Conservation (phyloP, 768 basidiomycete species). For the Tylopilus vinaceipallidus region DNA sequence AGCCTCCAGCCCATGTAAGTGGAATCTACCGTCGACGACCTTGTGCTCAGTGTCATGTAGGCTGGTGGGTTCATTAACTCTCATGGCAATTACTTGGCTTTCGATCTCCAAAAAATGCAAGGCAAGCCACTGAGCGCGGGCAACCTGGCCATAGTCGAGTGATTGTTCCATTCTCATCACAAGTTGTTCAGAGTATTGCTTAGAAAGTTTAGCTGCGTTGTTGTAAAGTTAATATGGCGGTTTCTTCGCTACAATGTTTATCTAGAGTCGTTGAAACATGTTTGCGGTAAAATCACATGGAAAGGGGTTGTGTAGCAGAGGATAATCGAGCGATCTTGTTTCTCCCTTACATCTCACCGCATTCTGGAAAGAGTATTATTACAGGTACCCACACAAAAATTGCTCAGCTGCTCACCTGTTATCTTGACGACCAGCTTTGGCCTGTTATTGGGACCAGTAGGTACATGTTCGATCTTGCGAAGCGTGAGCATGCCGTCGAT, state of each 20-base stretch:
- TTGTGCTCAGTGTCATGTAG: not conserved
- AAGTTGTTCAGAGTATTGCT: not conserved
- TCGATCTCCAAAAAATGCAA: constrained; percentile 32
- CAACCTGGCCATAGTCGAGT: not conserved
- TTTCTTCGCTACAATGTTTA: too few species aligned
- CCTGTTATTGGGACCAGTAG: constrained; percentile 86
- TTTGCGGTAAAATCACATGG: not conserved
- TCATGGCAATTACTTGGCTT: constrained; percentile 40
- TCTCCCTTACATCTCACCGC: constrained; percentile 53
- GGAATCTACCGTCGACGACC: not conserved
- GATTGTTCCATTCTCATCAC: not conserved
- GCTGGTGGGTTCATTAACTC: constrained; percentile 36
- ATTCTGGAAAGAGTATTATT: constrained; percentile 37
- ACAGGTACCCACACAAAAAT: not conserved
- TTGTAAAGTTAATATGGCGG: not conserved
- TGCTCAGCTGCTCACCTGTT: constrained; percentile 56
- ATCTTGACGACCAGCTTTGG: constrained; percentile 90
- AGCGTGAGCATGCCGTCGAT: constrained; percentile 94
- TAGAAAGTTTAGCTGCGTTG: too few species aligned
- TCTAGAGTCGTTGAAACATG: not conserved
- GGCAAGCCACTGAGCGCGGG: constrained; percentile 2
- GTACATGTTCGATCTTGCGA: constrained; percentile 93
- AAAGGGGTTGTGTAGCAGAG: not conserved
- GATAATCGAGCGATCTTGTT: not conserved
- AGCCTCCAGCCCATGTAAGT: constrained; percentile 50